phyloP scores from a whole-genome alignment of 202 grass and related monocot species.

The Eragrostis tef region DNA sequence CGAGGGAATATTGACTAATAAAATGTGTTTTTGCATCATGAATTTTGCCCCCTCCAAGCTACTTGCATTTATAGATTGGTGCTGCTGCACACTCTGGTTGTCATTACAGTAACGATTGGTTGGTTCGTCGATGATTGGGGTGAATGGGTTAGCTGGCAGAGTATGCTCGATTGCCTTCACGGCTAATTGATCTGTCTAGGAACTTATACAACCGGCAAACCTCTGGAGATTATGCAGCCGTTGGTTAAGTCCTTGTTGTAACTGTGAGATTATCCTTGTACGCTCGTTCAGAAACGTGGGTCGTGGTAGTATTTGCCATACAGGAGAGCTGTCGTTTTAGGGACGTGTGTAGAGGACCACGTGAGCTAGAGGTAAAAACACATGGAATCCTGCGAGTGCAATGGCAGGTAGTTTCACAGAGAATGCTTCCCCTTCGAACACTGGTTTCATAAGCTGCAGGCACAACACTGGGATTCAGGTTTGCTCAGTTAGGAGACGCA shows the following conservation, averaged over 20 bases:
- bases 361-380: background rate
- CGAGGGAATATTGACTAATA: constrained; percentile 46
- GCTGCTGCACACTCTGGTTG: background rate
- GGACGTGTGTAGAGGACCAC: background rate
- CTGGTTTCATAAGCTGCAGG: background rate
- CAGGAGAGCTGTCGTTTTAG: background rate
- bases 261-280: background rate
- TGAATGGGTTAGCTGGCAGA: background rate
- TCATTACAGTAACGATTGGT: background rate
- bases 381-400: background rate
- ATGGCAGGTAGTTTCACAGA: background rate
- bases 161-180: background rate
- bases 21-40: constrained; percentile 37
- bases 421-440: background rate
- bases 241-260: too few relatives aligned
- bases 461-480: background rate
- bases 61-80: background rate
- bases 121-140: background rate
- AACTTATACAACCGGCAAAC: background rate
- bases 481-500: background rate
- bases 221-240: background rate
- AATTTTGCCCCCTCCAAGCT: background rate
- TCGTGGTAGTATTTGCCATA: background rate
- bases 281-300: background rate
- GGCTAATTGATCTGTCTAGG: background rate